Percentiles rank a stretch among this genome's conserved stretches.
phyloP scores from a whole-genome alignment of 805 yeast species.

The Lipomyces spencermartinsiae region DNA sequence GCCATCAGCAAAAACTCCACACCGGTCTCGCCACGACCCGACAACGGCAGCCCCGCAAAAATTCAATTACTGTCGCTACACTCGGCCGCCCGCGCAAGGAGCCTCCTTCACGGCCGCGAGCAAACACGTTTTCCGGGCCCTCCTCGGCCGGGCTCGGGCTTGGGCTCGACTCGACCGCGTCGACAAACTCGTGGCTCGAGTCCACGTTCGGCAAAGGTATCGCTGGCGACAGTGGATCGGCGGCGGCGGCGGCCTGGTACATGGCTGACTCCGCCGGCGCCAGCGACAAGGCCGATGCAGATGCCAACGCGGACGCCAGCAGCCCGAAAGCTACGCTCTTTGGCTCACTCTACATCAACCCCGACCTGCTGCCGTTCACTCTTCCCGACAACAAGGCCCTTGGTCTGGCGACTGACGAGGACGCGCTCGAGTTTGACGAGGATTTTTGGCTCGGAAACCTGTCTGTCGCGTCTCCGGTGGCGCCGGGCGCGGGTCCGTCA shows the following conservation, averaged over 20 bases:
- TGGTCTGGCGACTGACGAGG: slow-evolving; percentile 30
- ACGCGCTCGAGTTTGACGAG: slow-evolving; percentile 32
- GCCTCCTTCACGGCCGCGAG: slow-evolving; percentile 27
- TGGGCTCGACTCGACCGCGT: slow-evolving; percentile 2
- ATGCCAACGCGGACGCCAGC: slow-evolving; percentile 3
- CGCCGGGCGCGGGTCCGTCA: background rate
- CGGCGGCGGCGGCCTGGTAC: background rate
- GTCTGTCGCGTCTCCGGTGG: slow-evolving; percentile 27
- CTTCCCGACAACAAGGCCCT: slow-evolving; percentile 33
- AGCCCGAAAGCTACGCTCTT: slow-evolving; percentile 18
- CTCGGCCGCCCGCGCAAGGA: slow-evolving; percentile 27
- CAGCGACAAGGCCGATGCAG: slow-evolving; percentile 1
- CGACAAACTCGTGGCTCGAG: slow-evolving; percentile 33
- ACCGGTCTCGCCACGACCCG: slow-evolving; percentile 28
- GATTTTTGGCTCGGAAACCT: slow-evolving; percentile 31
- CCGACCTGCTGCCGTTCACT: slow-evolving; percentile 34
- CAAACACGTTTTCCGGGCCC: slow-evolving; percentile 32
- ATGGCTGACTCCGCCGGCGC: background rate
- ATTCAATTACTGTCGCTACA: slow-evolving; percentile 36
- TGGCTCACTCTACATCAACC: slow-evolving; percentile 37
- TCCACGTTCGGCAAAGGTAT: slow-evolving; percentile 21
- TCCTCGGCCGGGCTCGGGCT: background rate
- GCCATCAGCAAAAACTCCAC: slow-evolving; percentile 95
- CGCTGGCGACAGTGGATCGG: background rate
- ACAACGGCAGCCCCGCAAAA: slow-evolving; percentile 31